A percentile compares a stretch with the other conserved stretches of the same genome.
phyloP scores from a whole-genome alignment of 1,284 basidiomycete species.

The Mycosarcoma mackinlayi region DNA sequence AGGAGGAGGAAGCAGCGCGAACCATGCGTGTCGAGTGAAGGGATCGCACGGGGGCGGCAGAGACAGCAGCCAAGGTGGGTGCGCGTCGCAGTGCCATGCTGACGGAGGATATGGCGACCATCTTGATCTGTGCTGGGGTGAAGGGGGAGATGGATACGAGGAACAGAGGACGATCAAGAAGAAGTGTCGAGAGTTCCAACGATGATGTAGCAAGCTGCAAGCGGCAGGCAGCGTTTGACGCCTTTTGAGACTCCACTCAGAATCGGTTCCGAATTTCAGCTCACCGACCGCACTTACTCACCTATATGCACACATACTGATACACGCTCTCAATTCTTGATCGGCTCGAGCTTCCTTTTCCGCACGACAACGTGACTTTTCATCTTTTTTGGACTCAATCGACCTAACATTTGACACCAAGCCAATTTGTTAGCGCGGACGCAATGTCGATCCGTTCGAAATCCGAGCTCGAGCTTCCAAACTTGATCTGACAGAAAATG shows the following conservation, averaged over 20 bases:
- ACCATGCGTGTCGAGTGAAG: slow-evolving; percentile 42
- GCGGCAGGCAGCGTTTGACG: not conserved
- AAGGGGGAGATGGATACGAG: not conserved
- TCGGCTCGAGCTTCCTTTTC: not conserved
- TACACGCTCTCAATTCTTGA: slow-evolving; percentile 3
- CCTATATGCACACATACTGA: no score
- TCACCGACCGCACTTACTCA: no score
- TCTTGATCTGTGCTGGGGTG: not conserved
- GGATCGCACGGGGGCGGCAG: slow-evolving; percentile 30
- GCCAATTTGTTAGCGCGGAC: no score
- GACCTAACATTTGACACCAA: no score
- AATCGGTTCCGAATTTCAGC: slow-evolving; percentile 12
- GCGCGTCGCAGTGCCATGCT: slow-evolving; percentile 27
- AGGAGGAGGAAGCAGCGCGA: slow-evolving; percentile 33
- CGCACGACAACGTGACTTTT: slow-evolving; percentile 2
- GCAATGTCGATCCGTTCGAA: slow-evolving; percentile 25
- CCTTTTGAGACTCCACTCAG: not conserved
- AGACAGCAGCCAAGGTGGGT: slow-evolving; percentile 10
- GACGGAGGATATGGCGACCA: slow-evolving; percentile 33
- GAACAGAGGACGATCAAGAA: slow-evolving; percentile 12
- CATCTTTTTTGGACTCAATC: no score
- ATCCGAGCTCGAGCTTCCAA: not conserved
- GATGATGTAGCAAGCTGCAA: slow-evolving; percentile 6
- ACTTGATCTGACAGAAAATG: not conserved
- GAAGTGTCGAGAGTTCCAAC: not conserved